Percentiles rank a stretch among this genome's conserved stretches.
These are phyloP conservation scores for Ceriops decandra DNA, from an alignment of 345 rosid genomes.

Conservation along the genomic window DNA sequence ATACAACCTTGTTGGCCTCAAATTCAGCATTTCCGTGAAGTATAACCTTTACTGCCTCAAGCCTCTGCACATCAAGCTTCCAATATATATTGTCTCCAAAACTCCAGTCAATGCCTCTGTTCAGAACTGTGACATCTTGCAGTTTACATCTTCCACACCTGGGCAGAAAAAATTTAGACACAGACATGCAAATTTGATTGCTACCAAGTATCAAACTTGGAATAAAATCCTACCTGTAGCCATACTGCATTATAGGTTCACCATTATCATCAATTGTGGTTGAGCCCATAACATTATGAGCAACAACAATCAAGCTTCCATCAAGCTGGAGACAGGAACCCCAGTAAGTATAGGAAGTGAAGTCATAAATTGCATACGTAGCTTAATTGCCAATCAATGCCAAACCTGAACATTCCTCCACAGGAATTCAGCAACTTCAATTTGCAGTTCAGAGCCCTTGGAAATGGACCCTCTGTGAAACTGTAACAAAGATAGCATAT, in stretches of 20 bases:
- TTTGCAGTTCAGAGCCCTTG: slow-evolving; percentile 70
- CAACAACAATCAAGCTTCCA: slow-evolving; percentile 74
- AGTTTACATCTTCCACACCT: slow-evolving; percentile 90
- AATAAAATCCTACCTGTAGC: slow-evolving; percentile 50
- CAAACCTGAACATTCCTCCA: slow-evolving; percentile 89
- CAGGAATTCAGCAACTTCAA: slow-evolving; percentile 82
- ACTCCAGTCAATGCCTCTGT: slow-evolving; percentile 81
- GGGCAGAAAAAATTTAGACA: slow-evolving; percentile 7
- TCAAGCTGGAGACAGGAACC: slow-evolving; percentile 49
- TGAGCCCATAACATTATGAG: slow-evolving; percentile 78
- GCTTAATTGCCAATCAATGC: slow-evolving; percentile 8
- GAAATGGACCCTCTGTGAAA: slow-evolving; percentile 74
- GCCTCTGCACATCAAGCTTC: slow-evolving; percentile 70
- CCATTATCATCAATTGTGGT: slow-evolving; percentile 39
- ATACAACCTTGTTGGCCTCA: slow-evolving; percentile 65
- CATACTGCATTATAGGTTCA: slow-evolving; percentile 65
- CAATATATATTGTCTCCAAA: slow-evolving; percentile 67
- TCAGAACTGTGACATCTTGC: slow-evolving; percentile 63
- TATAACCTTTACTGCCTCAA: slow-evolving; percentile 60
- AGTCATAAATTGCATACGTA: slow-evolving; percentile 5
- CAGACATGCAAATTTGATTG: slow-evolving; percentile 8
- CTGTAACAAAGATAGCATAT: slow-evolving; percentile 32
- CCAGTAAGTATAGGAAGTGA: slow-evolving; percentile 22
- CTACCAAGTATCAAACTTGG: slow-evolving; percentile 6
- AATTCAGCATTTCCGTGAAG: slow-evolving; percentile 92